Base-by-base conservation (phyloP, 2,329 filamentous ascomycete species). In the Orbilia oligospora region DNA sequence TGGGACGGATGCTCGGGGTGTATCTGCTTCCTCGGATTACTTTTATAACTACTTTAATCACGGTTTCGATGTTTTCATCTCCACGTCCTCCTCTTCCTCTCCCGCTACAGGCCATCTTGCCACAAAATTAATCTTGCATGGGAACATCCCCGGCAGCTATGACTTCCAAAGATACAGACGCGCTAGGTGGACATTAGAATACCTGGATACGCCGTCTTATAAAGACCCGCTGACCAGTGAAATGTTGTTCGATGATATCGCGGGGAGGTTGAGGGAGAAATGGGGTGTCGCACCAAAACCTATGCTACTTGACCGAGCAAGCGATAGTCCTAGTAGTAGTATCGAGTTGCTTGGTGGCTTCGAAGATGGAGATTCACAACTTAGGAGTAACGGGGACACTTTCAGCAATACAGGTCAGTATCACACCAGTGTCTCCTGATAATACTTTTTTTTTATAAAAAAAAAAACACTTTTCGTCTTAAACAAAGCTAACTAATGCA, bases 21-120 rank as follows among this genome's bases (percentile, higher is more conserved):
- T 64, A 46, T 87, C 83, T 81, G 90, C 84, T 2, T 89, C 90
- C 0, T 88, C 90, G 3, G 93, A 97, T 83, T 94, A 91, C 80
- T 99, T 98, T 84, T 97, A 96, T 85, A 98, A 98, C 84, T 99
- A 99, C 84, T 99, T 97, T 83, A 92, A 95, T 81, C 91, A 97
- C 80, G 96, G 96, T 0, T 97, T 99, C 83, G 96, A 99, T 84
- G 89, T 97, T 9, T 88, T 98, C 4, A 89, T 99, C n/a, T 97
- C 95, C 0, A 90, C 90, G 33, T 91, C 93, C 0, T 90, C 89
- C 0, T 83, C 87, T 4, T 87, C 91, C 3, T 92, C 91, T 0
- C 89, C 89, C 22, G 84, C 88, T 0, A 90, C 93, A 73, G 90
- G 91, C 48, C 87, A 97, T 10, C 93, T 96, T 0, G 94, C 92